Evolutionary conservation across 805 yeast species (phyloP), one percentile per base, ranked within the genome.

Genomic region (Yamadazyma olivae): DNA sequence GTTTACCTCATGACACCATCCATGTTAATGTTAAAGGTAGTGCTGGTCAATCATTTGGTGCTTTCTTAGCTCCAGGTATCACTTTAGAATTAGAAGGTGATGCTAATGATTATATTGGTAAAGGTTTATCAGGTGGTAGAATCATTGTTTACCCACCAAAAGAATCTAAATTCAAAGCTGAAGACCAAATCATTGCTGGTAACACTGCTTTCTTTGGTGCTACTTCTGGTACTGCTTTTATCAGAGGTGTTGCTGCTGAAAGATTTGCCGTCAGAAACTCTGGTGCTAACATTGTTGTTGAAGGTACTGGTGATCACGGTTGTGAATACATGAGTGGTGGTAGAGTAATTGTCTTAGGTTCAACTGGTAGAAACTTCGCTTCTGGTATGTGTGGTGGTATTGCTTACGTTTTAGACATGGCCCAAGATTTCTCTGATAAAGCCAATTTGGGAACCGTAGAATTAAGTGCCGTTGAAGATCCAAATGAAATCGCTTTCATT

Each of bases 321-420:
- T 91, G 97, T 70, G 99, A 91, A 68, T 91, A 91, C 69, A 91
- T 91, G 99, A 90, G 98, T 50, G 98, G 99, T 61, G 99, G 99
- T 59, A 80, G 98, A 53, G 96, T 93, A 44, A 88, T 91, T 56
- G 89, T 91, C 32, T 75, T 91, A 49, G 96, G 97, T 31, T 67
- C 80, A 41, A 86, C 96, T 52, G 97, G 96, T 40, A 79, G 97
- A 45, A 83, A 89, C 71, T 85, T 85, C 59, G 96, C 86, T 43
- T 96, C 99, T 38, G 99, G 99, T 72, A 93, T 93, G 84, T 90
- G 97, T 51, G 99, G 99, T 67, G 99, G 99, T 79, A 91, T 93
- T 61, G 95, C 96, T 12, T 91, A 91, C 57, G 97, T 95, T 41
- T 74, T 91, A 51, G 95, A 90, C 53, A 85, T 91, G 71, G 97